Base-by-base conservation (phyloP, 2,329 filamentous ascomycete genomes). In the Dactylonectria estremocensis region DNA sequence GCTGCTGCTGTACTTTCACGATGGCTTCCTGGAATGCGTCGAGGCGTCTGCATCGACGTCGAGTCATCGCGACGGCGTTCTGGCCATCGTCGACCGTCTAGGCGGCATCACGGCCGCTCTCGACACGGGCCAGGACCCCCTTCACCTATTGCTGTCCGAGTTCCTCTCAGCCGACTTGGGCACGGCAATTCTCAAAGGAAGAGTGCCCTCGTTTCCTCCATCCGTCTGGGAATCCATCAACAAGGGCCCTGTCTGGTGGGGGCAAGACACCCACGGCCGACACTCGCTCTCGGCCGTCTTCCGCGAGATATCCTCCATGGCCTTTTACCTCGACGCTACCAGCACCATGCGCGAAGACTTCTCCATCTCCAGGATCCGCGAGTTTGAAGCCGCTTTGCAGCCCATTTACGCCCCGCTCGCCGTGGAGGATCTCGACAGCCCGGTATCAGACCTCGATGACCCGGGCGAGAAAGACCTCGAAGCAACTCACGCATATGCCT, bases 91-190 rank as follows among this genome's bases (percentile, higher is more conserved):
- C 5, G 73, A 75, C 20, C 75, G 76, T 20, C 70, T 80, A 1
- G 78, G 78, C 0, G 78, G 78, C 11, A 72, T 80, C 56, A 67
- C 72, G 0, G 13, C 64, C 0, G 76, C 78, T 1, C 22, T 80
- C 2, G 64, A 49, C 1, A 72, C 64, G 3, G 72, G 76, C 0
- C 76, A 75, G 3, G 77, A 79, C 20, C 72, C 78, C 1, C 67
- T 80, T 3, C 77, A 82, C 11, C 74, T 84, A 70, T 80, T 85
- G 52, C 63, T 84, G 7, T 83, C 83, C 0, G 82, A 83, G 54
- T 85, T 84, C 52, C 79, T 79, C 2, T 83, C 83, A 0, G 80
- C 82, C 61, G 83, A 85, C 62, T 75, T 85, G 10, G 84, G 82
- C 0, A 79, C 82, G 10, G 77, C 82, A 1, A 69, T 85, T 61